phyloP scores from a whole-genome alignment of 805 yeast species.

The Ogataea minuta region DNA sequence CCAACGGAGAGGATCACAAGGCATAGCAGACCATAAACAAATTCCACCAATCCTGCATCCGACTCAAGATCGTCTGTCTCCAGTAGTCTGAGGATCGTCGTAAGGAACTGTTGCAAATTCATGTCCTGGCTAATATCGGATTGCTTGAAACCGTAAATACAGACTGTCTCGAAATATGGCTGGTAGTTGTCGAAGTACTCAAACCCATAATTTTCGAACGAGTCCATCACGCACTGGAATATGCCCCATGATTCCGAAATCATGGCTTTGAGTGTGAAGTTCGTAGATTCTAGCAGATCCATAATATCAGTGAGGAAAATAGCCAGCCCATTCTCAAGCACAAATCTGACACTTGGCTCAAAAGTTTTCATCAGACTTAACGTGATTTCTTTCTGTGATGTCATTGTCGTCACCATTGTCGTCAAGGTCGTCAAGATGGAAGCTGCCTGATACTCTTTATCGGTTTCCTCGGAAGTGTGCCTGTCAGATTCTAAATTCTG shows the following conservation, averaged over 20 bases:
- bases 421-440: constrained; percentile 81
- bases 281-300: constrained; percentile 67
- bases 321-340: constrained; percentile 61
- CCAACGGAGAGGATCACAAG: constrained; percentile 19
- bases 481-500: constrained; percentile 36
- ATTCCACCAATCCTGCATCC: constrained; percentile 25
- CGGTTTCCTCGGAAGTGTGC: constrained; percentile 40
- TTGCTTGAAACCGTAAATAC: constrained; percentile 42
- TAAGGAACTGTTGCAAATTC: constrained; percentile 24
- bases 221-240: constrained; percentile 40
- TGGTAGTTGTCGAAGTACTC: constrained; percentile 49
- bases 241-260: constrained; percentile 48
- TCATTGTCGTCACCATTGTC: constrained; percentile 78
- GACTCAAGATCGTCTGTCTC: constrained; percentile 17
- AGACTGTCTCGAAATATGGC: constrained; percentile 48
- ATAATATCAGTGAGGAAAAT: constrained; percentile 76
- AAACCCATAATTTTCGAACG: constrained; percentile 51
- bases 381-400: constrained; percentile 67
- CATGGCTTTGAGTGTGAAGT: constrained; percentile 50
- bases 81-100: constrained; percentile 21
- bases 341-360: constrained; percentile 65
- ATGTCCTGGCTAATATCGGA: constrained; percentile 17
- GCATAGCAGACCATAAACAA: constrained; percentile 19
- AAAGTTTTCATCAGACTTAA: constrained; percentile 62
- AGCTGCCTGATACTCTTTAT: constrained; percentile 77